Base-by-base conservation (phyloP, 2,329 filamentous ascomycete species). In the Didymellaceae sp. region DNA sequence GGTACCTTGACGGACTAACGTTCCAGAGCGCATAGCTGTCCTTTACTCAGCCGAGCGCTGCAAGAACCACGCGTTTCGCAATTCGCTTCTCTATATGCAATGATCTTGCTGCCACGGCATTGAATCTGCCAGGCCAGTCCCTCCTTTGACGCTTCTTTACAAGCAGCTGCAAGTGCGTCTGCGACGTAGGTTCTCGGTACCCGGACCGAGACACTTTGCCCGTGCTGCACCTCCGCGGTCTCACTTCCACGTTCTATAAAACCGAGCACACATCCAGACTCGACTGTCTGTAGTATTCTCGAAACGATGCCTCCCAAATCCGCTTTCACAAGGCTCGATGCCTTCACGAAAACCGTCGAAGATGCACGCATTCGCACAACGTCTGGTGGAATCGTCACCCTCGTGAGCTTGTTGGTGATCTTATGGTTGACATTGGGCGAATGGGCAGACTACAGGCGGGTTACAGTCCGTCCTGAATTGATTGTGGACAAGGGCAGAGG, bases 301-400 rank as follows among this genome's bases (percentile, higher is more conserved):
- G 45, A 47, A 54, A 54, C 65, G 43, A 97, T 97, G 94, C 81
- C 92, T 61, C 78, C 87, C 69, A 96, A 96, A 80, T 96, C 91
- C 64, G 87, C 94, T 75, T 97, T 99, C 73, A 96, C 90, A 53
- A 88, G 88, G 84, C 90, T 99, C 59, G 94, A 99, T 77, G 94
- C 94, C 82, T 99, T 99, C 74, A 96, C 93, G 42, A 99, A 99
- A 78, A 99, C 94, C 10, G 94, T 99, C 64, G 94, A 99, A 75
- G 94, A 99, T 85, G 94, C 95, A 61, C 86, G 94, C 66, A 86
- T 99, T 72, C 89, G 95, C 67, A 99, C 94, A 24, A 97, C 92
- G 6, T 96, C 91, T 2, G 94, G 94, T 60, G 94, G 94, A 61
- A 85, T 99, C 63, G 91, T 99, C 67, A 99, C 94, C 47, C 91